Evolutionary conservation across 1,139 yeast genomes (phyloP).

Genomic region (Pichiaceae sp.): DNA sequence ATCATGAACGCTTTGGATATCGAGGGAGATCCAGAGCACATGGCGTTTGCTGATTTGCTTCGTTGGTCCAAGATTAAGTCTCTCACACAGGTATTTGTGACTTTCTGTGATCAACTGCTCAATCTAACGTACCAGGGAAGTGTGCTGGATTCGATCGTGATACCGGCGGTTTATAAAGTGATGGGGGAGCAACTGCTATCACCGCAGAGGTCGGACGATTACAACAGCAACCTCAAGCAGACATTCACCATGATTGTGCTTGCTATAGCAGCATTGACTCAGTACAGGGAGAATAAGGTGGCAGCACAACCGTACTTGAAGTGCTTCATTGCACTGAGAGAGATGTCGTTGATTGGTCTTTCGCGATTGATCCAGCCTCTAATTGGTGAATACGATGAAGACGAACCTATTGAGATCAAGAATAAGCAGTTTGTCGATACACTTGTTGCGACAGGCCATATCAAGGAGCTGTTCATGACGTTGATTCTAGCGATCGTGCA

Average conservation of each 20-base stretch:
- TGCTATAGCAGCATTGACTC: conserved; percentile 19
- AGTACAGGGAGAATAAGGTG: conserved; percentile 8
- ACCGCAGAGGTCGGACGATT: conserved; percentile 11
- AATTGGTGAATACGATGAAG: conserved; percentile 6
- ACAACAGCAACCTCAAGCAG: conserved; percentile 7
- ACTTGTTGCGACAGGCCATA: conserved; percentile 13
- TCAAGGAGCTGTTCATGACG: conserved; percentile 18
- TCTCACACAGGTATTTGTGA: conserved; percentile 17
- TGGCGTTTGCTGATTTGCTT: not conserved
- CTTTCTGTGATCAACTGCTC: conserved; percentile 12
- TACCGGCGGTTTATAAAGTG: conserved; percentile 18
- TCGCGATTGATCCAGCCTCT: conserved; percentile 13
- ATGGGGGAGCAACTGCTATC: conserved; percentile 19
- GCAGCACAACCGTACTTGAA: conserved; percentile 6
- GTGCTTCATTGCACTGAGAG: conserved; percentile 19
- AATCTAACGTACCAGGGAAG: conserved; percentile 18
- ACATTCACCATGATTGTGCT: conserved; percentile 18
- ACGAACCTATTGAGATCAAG: conserved; percentile 4
- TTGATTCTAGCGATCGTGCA: conserved; percentile 21
- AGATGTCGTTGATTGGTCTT: conserved; percentile 15
- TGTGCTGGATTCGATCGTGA: conserved; percentile 17
- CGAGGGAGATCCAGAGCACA: not conserved
- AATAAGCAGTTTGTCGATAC: conserved; percentile 10
- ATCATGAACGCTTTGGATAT: conserved; percentile 11
- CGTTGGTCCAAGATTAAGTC: conserved; percentile 6